Conservation (phyloP, 768 basidiomycete species). For the Pholiota molesta region DNA sequence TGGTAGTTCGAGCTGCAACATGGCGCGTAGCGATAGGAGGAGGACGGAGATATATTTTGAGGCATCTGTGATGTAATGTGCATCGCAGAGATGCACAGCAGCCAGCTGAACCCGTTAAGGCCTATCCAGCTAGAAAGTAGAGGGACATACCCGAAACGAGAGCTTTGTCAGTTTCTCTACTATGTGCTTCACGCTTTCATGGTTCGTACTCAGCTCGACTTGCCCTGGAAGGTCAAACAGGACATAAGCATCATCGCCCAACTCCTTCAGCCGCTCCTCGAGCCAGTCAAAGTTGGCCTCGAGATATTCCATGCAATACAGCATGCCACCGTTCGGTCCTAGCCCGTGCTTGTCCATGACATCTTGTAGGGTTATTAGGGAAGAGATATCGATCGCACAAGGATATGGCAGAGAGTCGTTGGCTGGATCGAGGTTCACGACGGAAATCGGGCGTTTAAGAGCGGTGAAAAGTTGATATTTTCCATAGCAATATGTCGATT, state of each 20-base stretch:
- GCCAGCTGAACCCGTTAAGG: conserved; percentile 63
- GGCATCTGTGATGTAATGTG: conserved; percentile 95
- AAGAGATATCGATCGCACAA: conserved; percentile 83
- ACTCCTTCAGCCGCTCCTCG: conserved; percentile 62
- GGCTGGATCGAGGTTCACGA: conserved; percentile 97
- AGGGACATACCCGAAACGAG: conserved; percentile 78
- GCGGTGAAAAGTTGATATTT: conserved; percentile 90
- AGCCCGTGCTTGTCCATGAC: conserved; percentile 84
- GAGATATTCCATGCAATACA: conserved; percentile 96
- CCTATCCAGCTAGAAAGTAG: conserved; percentile 7
- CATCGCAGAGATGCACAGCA: conserved; percentile 94
- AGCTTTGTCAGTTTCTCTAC: conserved; percentile 65
- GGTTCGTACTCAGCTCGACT: conserved; percentile 96
- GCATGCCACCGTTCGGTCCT: conserved; percentile 95
- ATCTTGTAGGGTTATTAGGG: conserved; percentile 84
- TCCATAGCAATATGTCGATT: conserved; percentile 87
- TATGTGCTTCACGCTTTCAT: conserved; percentile 84
- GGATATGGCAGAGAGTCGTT: conserved; percentile 91
- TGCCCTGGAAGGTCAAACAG: conserved; percentile 97
- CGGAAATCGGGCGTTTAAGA: conserved; percentile 79
- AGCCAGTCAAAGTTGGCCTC: conserved; percentile 95
- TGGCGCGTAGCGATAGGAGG: conserved; percentile 89
- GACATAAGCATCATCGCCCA: conserved; percentile 79
- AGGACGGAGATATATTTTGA: conserved; percentile 94
- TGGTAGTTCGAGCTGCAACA: conserved; percentile 98